Evolutionary conservation across 2,329 filamentous ascomycete species (phyloP), one percentile per base, ranked within the genome.

Genomic region (Mycosphaerella arachidis): DNA sequence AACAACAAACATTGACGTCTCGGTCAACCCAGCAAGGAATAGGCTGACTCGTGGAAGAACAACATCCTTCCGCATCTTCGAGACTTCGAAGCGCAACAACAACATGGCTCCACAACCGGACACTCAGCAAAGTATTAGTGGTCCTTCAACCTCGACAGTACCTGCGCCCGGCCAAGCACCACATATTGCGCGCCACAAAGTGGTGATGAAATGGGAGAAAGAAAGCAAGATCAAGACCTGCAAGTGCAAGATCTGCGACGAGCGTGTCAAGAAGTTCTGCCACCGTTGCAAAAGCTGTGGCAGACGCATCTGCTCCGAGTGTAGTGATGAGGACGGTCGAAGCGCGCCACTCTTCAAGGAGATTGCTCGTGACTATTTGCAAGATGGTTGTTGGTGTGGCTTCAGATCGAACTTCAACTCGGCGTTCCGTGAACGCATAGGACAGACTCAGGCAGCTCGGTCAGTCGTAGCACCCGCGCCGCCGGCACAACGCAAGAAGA

Each of bases 221-320:
- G 20, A 50, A 13, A 50, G 9, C 30, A 60, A 59, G 30, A 60
- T 61, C 46, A 64, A 64, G 50, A 68, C 67, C 18, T 58, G 58
- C 35, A 68, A 68, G 48, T 69, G 67, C 60, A 59, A 60, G 35
- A 35, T 64, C 35, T 69, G 67, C 56, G 48, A 53, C 33, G 18
- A 59, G 33, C 58, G 60, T 9, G 56, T 66, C 30, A 62, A 60
- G 27, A 45, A 55, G n/a, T 67, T 59, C 55, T 62, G 59, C 55
- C 61, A 60, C 46, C 35, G 56, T 7, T 68, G 67, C 55, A 48
- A 48, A 9, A 50, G 52, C 10, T 67, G 66, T 56, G 53, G 35
- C 16, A 60, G 55, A 31, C 63, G 61, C 46, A 61, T 68, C 35
- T 68, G 67, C 55, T 55, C 56, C 7, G 62, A 64, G 24, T 64